Conservation (phyloP, 371 early-diverging fungal species). For the Mucor irregularis region DNA sequence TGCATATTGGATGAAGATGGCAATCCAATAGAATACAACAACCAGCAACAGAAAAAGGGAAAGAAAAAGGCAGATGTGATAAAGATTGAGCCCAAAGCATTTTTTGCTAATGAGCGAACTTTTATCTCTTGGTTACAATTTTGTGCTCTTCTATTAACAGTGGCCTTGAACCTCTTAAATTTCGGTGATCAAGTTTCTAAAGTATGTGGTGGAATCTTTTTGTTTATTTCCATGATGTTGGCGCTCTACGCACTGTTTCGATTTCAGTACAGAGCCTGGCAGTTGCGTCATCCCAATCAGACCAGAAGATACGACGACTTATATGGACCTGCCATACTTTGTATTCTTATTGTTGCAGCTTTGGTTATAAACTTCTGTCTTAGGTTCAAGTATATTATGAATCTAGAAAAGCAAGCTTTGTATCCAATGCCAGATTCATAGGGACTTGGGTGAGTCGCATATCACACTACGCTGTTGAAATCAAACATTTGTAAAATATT, state of each 20-base stretch:
- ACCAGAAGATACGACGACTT: conserved; percentile 59
- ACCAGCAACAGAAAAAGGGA: neutral
- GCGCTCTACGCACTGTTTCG: conserved; percentile 87
- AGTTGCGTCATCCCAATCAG: conserved; percentile 31
- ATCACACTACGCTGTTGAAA: too few species aligned
- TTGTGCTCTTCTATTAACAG: conserved; percentile 72
- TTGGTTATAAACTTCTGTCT: conserved; percentile 75
- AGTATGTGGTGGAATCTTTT: conserved; percentile 76
- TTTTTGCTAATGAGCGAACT: conserved; percentile 99
- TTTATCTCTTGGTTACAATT: conserved; percentile 93
- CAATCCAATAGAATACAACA: neutral
- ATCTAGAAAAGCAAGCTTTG: neutral
- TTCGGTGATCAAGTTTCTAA: conserved; percentile 78
- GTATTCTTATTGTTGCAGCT: conserved; percentile 72
- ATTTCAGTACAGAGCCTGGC: conserved; percentile 85
- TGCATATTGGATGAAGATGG: conserved; percentile 2
- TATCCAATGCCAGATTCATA: neutral
- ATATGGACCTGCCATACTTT: conserved; percentile 70
- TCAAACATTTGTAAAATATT: too few species aligned
- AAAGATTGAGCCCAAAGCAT: conserved; percentile 98
- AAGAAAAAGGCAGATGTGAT: conserved; percentile 36
- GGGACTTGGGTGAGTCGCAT: too few species aligned
- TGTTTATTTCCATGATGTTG: conserved; percentile 72
- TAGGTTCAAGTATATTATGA: neutral
- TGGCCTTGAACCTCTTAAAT: conserved; percentile 82